phyloP scores from a whole-genome alignment of 768 basidiomycete genomes.

The Pilatotrama ljubarskyi region DNA sequence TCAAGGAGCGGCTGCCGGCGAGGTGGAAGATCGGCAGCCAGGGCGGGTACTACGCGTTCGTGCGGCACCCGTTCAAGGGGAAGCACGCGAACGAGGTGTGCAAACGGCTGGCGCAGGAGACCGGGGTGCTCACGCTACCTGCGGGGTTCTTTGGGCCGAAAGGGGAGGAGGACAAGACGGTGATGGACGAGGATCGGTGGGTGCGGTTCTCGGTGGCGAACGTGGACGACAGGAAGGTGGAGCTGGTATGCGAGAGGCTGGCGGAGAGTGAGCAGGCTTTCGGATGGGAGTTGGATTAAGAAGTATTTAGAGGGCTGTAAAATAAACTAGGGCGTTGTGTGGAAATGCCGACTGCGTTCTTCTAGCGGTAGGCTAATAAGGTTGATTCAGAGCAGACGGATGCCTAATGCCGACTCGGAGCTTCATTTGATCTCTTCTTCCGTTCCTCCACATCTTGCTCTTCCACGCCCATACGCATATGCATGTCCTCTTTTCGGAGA shows the following conservation, averaged over 20 bases:
- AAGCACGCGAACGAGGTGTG: slow-evolving; percentile 55
- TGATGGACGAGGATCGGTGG: slow-evolving; percentile 56
- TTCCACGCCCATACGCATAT: too few species aligned
- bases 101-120: slow-evolving; percentile 53
- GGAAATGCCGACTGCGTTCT: too few species aligned
- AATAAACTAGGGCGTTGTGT: too few species aligned
- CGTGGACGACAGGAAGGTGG: slow-evolving; percentile 63
- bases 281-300: slow-evolving; percentile 37
- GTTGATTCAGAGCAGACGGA: background rate
- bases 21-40: slow-evolving; percentile 64
- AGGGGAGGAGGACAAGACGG: slow-evolving; percentile 28
- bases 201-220: slow-evolving; percentile 82
- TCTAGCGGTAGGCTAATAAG: too few species aligned
- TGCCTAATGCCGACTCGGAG: background rate
- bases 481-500: too few species aligned
- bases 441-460: too few species aligned
- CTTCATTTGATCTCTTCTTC: too few species aligned
- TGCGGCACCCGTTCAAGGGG: slow-evolving; percentile 59
- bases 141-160: slow-evolving; percentile 55
- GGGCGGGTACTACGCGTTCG: slow-evolving; percentile 81
- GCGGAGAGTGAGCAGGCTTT: slow-evolving; percentile 39
- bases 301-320: too few species aligned
- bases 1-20: slow-evolving; percentile 46
- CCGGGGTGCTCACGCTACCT: slow-evolving; percentile 69
- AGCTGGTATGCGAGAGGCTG: slow-evolving; percentile 53